phyloP scores from a whole-genome alignment of 495 filamentous ascomycete species.

The Penicillium lagena region DNA sequence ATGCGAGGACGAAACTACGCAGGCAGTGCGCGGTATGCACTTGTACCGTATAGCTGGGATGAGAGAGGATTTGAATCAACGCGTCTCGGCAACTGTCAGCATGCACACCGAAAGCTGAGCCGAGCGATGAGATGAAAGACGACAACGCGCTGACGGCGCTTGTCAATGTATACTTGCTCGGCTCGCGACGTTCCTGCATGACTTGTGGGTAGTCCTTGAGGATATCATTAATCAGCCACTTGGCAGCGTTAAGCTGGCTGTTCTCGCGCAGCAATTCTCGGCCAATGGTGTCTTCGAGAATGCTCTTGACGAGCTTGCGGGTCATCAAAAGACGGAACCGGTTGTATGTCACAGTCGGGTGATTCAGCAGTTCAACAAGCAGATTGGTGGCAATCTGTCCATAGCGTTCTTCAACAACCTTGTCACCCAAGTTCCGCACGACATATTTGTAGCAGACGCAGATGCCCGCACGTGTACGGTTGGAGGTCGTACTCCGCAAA shows the following conservation, averaged over 20 bases:
- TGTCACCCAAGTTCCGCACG: constrained; percentile 65
- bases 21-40: constrained; percentile 79
- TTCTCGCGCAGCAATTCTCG: constrained; percentile 78
- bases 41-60: constrained; percentile 94
- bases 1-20: constrained; percentile 80
- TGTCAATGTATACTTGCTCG: constrained; percentile 77
- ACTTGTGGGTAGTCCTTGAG: constrained; percentile 94
- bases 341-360: constrained; percentile 70
- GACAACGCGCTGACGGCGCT: constrained; percentile 74
- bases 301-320: constrained; percentile 74
- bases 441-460: constrained; percentile 81
- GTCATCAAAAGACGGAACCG: constrained; percentile 84
- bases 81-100: constrained; percentile 81
- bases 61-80: constrained; percentile 83
- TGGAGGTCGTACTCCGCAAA: constrained; percentile 69
- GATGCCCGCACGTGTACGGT: constrained; percentile 74
- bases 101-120: constrained; percentile 69
- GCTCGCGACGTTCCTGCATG: constrained; percentile 84
- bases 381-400: constrained; percentile 73
- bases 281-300: constrained; percentile 80
- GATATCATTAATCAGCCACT: constrained; percentile 75
- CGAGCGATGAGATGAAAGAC: constrained; percentile 71
- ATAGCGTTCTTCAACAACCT: constrained; percentile 73
- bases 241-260: constrained; percentile 76
- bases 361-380: constrained; percentile 70